phyloP scores from a whole-genome alignment of 495 filamentous ascomycete species.

The Penicillium soppii region DNA sequence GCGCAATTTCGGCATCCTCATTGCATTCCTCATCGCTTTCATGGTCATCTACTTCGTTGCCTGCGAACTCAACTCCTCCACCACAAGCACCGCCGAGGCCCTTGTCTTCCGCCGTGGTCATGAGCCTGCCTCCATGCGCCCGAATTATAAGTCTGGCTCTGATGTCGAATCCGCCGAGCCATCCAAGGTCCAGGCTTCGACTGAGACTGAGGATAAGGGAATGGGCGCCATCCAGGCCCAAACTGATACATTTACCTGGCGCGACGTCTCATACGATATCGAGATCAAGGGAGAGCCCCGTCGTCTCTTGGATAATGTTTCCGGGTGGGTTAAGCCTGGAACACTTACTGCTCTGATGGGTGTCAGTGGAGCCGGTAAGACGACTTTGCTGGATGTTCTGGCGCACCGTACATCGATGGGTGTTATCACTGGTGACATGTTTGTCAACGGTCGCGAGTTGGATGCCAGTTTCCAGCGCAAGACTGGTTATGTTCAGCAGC shows the following conservation, averaged over 20 bases:
- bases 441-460: constrained; percentile 49
- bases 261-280: constrained; percentile 69
- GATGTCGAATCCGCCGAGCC: constrained; percentile 35
- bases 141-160: constrained; percentile 48
- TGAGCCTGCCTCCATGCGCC: constrained; percentile 16
- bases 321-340: constrained; percentile 68
- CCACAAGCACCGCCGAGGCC: constrained; percentile 31
- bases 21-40: constrained; percentile 60
- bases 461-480: constrained; percentile 84
- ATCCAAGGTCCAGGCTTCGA: not conserved
- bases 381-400: constrained; percentile 61
- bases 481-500: constrained; percentile 91
- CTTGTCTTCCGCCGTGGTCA: constrained; percentile 36
- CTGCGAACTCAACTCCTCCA: constrained; percentile 34
- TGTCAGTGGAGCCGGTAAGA: constrained; percentile 64
- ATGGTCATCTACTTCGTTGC: constrained; percentile 45
- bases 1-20: constrained; percentile 65
- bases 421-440: constrained; percentile 50
- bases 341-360: constrained; percentile 67
- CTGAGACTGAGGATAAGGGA: constrained; percentile 33
- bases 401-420: constrained; percentile 53
- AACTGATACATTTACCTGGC: constrained; percentile 70
- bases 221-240: constrained; percentile 40
- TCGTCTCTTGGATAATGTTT: constrained; percentile 61
- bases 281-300: constrained; percentile 57